A percentile compares a stretch with the other conserved stretches of the same genome.
phyloP scores from a whole-genome alignment of 768 basidiomycete genomes.

The Trametes gibbosa region DNA sequence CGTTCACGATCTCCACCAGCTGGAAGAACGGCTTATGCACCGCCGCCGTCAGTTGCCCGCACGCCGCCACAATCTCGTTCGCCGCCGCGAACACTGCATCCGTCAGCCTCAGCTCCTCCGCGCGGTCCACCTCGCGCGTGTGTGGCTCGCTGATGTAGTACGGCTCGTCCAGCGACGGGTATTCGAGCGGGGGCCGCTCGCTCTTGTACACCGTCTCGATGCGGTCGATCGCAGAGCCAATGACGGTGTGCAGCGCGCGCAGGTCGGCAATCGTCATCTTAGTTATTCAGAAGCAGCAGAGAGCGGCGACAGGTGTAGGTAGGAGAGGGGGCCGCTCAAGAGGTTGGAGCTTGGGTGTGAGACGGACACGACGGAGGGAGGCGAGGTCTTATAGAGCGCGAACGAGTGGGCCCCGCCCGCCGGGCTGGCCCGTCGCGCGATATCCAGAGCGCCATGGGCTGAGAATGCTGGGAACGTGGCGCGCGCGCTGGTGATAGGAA shows the following conservation, averaged over 20 bases:
- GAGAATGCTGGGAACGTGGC: neutral
- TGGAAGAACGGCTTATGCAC: conserved; percentile 41
- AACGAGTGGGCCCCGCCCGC: neutral
- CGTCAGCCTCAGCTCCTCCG: conserved; percentile 18
- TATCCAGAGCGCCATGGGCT: neutral
- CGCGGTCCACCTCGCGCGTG: neutral
- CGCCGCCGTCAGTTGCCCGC: conserved; percentile 20
- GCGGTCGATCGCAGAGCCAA: conserved; percentile 41
- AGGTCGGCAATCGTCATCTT: conserved; percentile 5
- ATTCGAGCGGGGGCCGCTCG: conserved; percentile 10
- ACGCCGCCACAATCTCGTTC: conserved; percentile 25
- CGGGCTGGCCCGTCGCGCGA: no score
- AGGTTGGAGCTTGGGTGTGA: neutral
- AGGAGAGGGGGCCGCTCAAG: neutral
- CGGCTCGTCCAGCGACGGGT: conserved; percentile 10
- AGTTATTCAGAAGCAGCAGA: no score
- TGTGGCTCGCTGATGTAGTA: neutral
- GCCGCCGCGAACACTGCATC: conserved; percentile 19
- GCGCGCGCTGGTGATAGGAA: neutral
- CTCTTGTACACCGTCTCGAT: conserved; percentile 50
- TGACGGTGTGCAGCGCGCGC: conserved; percentile 12
- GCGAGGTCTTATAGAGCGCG: neutral
- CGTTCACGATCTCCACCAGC: conserved; percentile 66
- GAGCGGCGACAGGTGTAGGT: neutral
- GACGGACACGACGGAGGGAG: neutral